Evolutionary conservation across 495 filamentous ascomycete genomes (phyloP), one percentile per base, ranked within the genome.

Genomic region (Penicillium cosmopolitanum): DNA sequence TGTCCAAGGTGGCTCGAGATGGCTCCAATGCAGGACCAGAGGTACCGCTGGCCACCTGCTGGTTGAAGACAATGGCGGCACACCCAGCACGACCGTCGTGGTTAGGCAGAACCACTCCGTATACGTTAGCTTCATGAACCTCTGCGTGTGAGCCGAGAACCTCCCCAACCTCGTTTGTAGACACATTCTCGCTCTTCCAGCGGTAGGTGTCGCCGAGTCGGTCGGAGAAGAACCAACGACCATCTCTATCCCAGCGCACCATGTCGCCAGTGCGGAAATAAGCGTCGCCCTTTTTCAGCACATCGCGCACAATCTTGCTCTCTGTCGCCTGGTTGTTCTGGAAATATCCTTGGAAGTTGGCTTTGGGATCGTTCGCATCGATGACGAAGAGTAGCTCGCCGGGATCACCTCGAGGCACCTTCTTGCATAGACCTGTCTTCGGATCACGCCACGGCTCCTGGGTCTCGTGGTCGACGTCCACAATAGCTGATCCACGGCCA

Each of bases 111-210:
- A 84, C 68, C 0, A 97, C 90, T 23, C 93, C 93, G 61, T 96
- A 97, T 1, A 97, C 93, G 60, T 94, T 96, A 21, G 90, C 87
- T 72, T 97, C 93, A 23, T 82, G 68, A 13, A 97, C 79, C 0
- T 78, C 79, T 0, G 88, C 78, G 61, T 93, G 89, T 1, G 73
- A 66, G 3, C 91, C 89, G 0, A 97, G 66, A 0, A 85, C 84
- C 55, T 91, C 86, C 3, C 88, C 78, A 0, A 86, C 86, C 52
- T 92, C 87, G 21, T 84, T 83, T 6, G 96, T 93, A 61, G 96
- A 94, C 3, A 97, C 91, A 55, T 97, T 98, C 75, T 98, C 94
- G 46, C 85, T 87, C 79, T 96, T 97, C 94, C 94, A 98, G 16
- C 94, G 85, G 77, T 91, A 98, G 0, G 94, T 97, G 66, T 98